Conservation (phyloP, 805 yeast species). For the Cyberlindnera maritima region DNA sequence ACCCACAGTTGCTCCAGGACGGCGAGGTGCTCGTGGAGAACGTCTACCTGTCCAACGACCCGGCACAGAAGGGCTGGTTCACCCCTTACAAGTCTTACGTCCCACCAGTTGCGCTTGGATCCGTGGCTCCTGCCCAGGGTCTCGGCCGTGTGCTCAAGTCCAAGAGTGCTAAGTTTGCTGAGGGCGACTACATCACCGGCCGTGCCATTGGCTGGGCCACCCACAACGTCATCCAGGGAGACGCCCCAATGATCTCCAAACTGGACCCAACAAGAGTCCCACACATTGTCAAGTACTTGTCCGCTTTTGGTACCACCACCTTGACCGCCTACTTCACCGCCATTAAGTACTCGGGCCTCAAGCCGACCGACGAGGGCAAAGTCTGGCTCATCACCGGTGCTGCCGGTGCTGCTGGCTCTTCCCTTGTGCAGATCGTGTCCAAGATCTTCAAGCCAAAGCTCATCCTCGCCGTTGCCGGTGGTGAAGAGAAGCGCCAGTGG, state of each 20-base stretch:
- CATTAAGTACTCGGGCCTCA: constrained; percentile 45
- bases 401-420: constrained; percentile 71
- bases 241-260: constrained; percentile 1
- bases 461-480: constrained; percentile 63
- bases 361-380: constrained; percentile 39
- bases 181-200: constrained; percentile 44
- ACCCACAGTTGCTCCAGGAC: constrained; percentile 28
- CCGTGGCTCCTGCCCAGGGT: constrained; percentile 49
- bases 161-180: constrained; percentile 36
- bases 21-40: constrained; percentile 45
- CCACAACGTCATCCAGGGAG: constrained; percentile 35
- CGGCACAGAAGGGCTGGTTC: constrained; percentile 61
- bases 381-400: constrained; percentile 60
- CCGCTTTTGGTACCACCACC: constrained; percentile 54
- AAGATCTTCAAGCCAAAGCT: constrained; percentile 48
- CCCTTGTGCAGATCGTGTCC: constrained; percentile 55
- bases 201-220: constrained; percentile 47
- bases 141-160: constrained; percentile 49
- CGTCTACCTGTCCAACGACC: constrained; percentile 53
- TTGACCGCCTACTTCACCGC: constrained; percentile 61
- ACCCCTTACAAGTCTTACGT: constrained; percentile 31
- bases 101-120: constrained; percentile 34
- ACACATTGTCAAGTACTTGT: constrained; percentile 41
- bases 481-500: constrained; percentile 49
- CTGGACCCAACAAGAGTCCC: constrained; percentile 23